Base-by-base conservation (phyloP, 2,329 filamentous ascomycete genomes). In the Penicillium sp. region DNA sequence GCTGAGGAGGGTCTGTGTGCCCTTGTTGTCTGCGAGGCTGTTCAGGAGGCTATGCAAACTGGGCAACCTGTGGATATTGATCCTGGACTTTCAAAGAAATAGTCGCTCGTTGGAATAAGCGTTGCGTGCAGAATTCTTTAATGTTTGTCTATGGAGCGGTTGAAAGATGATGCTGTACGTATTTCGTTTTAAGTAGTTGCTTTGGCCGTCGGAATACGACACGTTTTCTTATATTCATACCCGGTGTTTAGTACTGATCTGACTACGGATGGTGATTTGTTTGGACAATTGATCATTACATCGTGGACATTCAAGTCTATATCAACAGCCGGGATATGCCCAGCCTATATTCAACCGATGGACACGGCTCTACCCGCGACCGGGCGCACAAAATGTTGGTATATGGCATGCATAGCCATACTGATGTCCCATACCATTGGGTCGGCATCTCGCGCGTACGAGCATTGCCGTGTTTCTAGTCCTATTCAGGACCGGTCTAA, bases 21-120 rank as follows among this genome's bases (percentile, higher is more conserved):
- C 1, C 62, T 82, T 56, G 57, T 74, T 24, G 78, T 81, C 42
- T 80, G 77, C 57, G 72, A 80, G 33, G 78, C 78, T 12, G 71
- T 81, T 31, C 74, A 70, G 53, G 66, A 63, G 49, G 73, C 76
- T 0, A 67, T 81, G 49, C 63, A 62, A 25, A 66, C 58, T 7
- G 69, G 68, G 8, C 48, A 57, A 42, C 74, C 68, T 10, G 62
- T 71, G 12, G 65, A 71, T 35, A 51, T 67, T 44, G 53, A 59
- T 33, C 50, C 59, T 48, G 50, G 58, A 20, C 15, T 35, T 20
- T 35, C 10, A 15, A 20, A 35, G 7, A 8, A 10, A 10, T 35
- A 35, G 15, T 12, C 4, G 9, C 8, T 9, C 10, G 9, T 29
- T 29, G 9, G 9, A 29, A 3, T 10, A 18, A 18, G 15, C 15